Conservation (phyloP, 805 yeast species). For the Cyberlindnera subsufficiens region DNA sequence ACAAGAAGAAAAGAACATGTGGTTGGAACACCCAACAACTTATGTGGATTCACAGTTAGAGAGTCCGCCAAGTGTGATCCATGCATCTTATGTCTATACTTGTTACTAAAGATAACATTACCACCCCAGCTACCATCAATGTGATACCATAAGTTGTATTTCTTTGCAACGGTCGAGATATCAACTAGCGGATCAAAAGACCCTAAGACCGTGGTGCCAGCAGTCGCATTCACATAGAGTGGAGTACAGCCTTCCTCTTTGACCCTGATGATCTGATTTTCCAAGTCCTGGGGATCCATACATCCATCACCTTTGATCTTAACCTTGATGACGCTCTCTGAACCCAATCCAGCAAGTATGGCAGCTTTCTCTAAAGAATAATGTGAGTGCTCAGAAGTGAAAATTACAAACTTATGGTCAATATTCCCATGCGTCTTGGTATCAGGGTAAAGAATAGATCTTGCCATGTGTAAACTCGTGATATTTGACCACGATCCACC, state of each 20-base stretch:
- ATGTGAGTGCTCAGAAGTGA: conserved; percentile 67
- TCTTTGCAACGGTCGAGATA: conserved; percentile 47
- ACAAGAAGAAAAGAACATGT: conserved; percentile 68
- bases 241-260: conserved; percentile 58
- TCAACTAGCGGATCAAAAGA: conserved; percentile 65
- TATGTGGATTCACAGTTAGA: conserved; percentile 79
- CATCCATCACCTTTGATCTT: conserved; percentile 49
- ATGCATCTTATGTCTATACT: conserved; percentile 37
- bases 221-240: conserved; percentile 72
- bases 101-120: conserved; percentile 61
- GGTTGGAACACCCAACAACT: conserved; percentile 82
- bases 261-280: conserved; percentile 37
- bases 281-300: conserved; percentile 47
- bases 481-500: conserved; percentile 88
- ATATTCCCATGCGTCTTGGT: conserved; percentile 59
- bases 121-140: conserved; percentile 94
- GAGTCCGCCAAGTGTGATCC: conserved; percentile 71
- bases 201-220: conserved; percentile 87
- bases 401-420: conserved; percentile 55
- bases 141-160: conserved; percentile 66
- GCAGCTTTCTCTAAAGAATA: conserved; percentile 81
- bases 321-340: conserved; percentile 55
- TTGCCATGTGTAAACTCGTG: conserved; percentile 72
- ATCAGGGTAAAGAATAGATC: conserved; percentile 60
- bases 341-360: conserved; percentile 68